Evolutionary conservation across 2,329 filamentous ascomycete genomes (phyloP), one percentile per base, ranked within the genome.

Genomic region (Claviceps digitariae): DNA sequence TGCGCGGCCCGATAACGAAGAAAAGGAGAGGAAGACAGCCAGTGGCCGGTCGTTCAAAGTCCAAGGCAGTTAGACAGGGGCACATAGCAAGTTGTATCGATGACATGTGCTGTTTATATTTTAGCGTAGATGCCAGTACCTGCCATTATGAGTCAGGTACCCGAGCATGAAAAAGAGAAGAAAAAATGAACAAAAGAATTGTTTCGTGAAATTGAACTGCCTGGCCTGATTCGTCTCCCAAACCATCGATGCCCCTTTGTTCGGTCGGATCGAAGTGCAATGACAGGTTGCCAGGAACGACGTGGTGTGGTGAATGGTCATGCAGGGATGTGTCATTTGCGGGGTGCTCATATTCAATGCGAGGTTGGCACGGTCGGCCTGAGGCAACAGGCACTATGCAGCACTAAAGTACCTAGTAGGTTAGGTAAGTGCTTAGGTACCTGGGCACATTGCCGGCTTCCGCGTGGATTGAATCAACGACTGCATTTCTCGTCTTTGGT

Each of bases 1-100:
- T 73, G 93, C 93, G 56, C 81, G 93, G 63, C 94, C 93, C 45
- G 93, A 98, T 68, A 90, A 85, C 62, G 91, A 97, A 71, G 93
- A 97, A 72, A 91, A 91, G 74, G 94, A 98, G 73, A 84, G 88
- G 65, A 98, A 98, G 82, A 98, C 93, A 54, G 93, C 94, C 48
- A 97, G 89, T 68, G 93, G 93, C 59, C 82, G 93, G 63, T 95
- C 90, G 45, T 98, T 98, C 81, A 83, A 77, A 70, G 71, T 75
- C 56, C 69, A 77, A 62, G 71, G 64, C 63, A 59, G 60, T 58
- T 66, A 63, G 54, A 29, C 7, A 4, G 23, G 9, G 27, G 13
- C 23, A 6, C 7, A 3, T 13, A 34, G 15, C 13, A 40, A 40
- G 23, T 25, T n/a, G 27, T 38, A 31, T 17, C 17, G 9, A 50